These are phyloP conservation scores for Blepharisma japonicum DNA, from an alignment of 73 alveolate species.

Conservation along the genomic window DNA sequence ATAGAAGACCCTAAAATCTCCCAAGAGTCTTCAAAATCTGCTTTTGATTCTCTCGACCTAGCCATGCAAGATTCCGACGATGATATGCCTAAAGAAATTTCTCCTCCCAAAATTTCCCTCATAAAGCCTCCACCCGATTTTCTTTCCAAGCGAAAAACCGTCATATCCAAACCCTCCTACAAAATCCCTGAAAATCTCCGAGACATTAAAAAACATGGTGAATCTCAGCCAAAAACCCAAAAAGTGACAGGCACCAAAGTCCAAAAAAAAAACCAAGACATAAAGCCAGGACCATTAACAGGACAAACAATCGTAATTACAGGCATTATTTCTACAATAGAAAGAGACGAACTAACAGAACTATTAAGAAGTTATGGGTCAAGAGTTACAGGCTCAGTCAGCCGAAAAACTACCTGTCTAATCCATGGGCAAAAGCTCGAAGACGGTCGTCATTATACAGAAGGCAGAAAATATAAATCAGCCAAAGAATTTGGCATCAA, in stretches of 20 bases:
- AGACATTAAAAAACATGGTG: slow-evolving; percentile 6
- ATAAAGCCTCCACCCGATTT: too few species aligned
- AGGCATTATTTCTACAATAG: slow-evolving; percentile 58
- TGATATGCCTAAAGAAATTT: too few species aligned
- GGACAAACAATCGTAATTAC: slow-evolving; percentile 77
- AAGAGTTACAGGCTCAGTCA: slow-evolving; percentile 59
- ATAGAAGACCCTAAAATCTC: too few species aligned
- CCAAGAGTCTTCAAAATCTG: too few species aligned
- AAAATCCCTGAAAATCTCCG: slow-evolving; percentile 16
- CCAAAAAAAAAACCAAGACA: not conserved
- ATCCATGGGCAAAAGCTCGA: slow-evolving; percentile 81
- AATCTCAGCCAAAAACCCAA: not conserved
- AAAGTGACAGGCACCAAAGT: slow-evolving; percentile 24
- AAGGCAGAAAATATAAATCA: slow-evolving; percentile 72
- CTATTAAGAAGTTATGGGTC: slow-evolving; percentile 46
- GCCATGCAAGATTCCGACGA: too few species aligned
- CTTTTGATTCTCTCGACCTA: too few species aligned
- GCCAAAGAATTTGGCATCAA: slow-evolving; percentile 57
- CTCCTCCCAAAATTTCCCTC: too few species aligned
- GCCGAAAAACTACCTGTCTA: slow-evolving; percentile 73
- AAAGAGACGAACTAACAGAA: slow-evolving; percentile 44
- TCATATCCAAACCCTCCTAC: too few species aligned
- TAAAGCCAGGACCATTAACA: slow-evolving; percentile 39
- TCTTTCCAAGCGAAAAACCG: too few species aligned
- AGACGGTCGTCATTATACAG: slow-evolving; percentile 83